Base-by-base conservation (phyloP, 2,329 filamentous ascomycete genomes). In the Sporothrix pseudoabietina region DNA sequence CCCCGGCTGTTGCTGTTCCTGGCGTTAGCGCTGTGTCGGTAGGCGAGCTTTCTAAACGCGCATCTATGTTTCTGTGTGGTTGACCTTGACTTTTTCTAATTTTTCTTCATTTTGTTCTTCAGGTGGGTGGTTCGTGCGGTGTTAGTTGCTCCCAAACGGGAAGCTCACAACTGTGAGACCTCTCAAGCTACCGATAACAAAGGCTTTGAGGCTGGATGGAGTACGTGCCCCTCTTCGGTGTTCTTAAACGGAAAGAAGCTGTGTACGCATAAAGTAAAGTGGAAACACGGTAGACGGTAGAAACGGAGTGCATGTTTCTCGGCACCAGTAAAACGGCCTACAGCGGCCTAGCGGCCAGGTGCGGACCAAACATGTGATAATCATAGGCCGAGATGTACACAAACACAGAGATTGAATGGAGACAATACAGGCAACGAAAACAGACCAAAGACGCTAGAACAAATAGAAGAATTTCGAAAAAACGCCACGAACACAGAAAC, bases 261-360 rank as follows among this genome's bases (percentile, higher is more conserved):
- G 35, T 35, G 35, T 12, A n/a, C n/a, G n/a, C n/a, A n/a, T n/a
- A n/a, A 14, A 22, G 14, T 12, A 6, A 54, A 54, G 41, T 14
- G 22, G 26, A 57, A 61, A 10, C 26, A 26, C 26, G 26, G 26
- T 26, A 26, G 26, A 26, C 26, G 2, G 26, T 32, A 32, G 55
- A 32, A 32, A 16, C 26, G 26, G 26, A 2, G 26, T 1, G 26
- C 26, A 26, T 26, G 26, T 26, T 8, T 47, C 44, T 35, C 41
- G 59, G 59, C 59, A 30, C 44, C 44, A 49, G 52, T 16, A 44
- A n/a, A 41, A 26, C 61, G 61, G 35, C 59, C 59, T 66, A 22
- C 6, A 66, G 49, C 22, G 63, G 63, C 63, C 61, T 39, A 65
- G 41, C 63, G 63, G 63, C 63, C 63, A 68, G 41, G 41, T 68